Evolutionary conservation across 2,329 filamentous ascomycete genomes (phyloP).

Genomic region (Talaromyces rugulosus): DNA sequence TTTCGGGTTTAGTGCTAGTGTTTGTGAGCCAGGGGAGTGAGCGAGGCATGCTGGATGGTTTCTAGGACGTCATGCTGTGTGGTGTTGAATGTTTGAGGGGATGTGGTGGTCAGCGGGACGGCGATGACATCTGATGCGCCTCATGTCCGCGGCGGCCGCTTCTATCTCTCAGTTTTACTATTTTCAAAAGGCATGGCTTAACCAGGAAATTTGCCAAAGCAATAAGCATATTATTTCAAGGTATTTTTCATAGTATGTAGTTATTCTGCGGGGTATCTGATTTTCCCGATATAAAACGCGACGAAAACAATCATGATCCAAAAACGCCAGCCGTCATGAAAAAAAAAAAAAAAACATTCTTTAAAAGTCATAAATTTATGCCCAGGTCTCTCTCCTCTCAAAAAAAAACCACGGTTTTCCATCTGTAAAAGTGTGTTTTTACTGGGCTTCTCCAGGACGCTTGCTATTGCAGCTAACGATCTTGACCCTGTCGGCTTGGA

Average conservation of each 20-base stretch:
- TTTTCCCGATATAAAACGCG: not conserved
- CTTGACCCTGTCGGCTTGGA: constrained; percentile 90
- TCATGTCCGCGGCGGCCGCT: not conserved
- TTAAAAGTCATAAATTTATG: not conserved
- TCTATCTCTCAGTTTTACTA: not conserved
- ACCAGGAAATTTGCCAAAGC: not conserved
- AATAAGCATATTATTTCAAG: not conserved
- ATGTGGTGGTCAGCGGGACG: not conserved
- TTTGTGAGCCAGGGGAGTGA: constrained; percentile 43
- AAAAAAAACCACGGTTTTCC: too few species aligned
- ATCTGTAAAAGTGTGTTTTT: not conserved
- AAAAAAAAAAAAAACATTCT: not conserved
- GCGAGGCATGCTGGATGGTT: constrained; percentile 35
- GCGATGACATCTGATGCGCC: not conserved
- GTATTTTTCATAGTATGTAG: not conserved
- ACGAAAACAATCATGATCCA: not conserved
- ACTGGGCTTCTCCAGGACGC: constrained; percentile 55
- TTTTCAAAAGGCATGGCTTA: not conserved
- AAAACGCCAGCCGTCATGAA: not conserved
- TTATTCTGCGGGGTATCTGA: constrained; percentile 6
- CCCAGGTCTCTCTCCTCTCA: not conserved
- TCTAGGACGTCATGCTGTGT: not conserved
- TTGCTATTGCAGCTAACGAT: constrained; percentile 98
- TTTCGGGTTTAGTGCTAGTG: constrained; percentile 12
- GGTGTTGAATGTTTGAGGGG: not conserved